Percentiles rank a stretch among this genome's conserved stretches.
These are phyloP conservation scores for Chalara sp. DNA, from an alignment of 2,329 filamentous ascomycete genomes.

Conservation along the genomic window DNA sequence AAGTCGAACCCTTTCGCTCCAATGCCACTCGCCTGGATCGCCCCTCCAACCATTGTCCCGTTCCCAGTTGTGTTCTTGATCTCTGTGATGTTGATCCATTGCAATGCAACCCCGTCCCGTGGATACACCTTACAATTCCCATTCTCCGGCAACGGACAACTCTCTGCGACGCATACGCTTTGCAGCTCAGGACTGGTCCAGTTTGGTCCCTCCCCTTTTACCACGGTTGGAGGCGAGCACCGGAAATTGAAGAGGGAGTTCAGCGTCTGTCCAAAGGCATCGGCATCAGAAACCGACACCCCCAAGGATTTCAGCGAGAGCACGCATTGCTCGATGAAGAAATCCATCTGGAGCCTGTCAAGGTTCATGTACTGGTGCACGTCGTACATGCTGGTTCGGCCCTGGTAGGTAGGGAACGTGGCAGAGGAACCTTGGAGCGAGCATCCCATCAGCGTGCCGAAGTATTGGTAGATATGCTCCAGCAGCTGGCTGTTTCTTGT, in stretches of 20 bases:
- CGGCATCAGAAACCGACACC: too few relatives aligned
- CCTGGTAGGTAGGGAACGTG: too few relatives aligned
- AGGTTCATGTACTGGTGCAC: too few relatives aligned
- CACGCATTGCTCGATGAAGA: too few relatives aligned
- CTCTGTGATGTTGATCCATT: neutral
- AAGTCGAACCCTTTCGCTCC: neutral
- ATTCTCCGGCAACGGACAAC: neutral
- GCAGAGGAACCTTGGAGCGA: too few relatives aligned
- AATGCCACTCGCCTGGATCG: neutral
- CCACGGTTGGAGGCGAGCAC: constrained; percentile 44
- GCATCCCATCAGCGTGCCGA: too few relatives aligned
- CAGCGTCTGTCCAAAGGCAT: too few relatives aligned
- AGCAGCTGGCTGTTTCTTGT: too few relatives aligned
- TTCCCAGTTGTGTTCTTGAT: neutral
- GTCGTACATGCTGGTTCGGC: too few relatives aligned
- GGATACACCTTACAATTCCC: neutral
- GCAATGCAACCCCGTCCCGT: neutral
- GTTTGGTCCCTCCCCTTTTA: constrained; percentile 39
- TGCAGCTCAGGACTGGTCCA: constrained; percentile 35
- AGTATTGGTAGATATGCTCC: too few relatives aligned
- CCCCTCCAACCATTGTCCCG: neutral
- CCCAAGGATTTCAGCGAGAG: too few relatives aligned
- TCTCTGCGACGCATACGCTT: neutral
- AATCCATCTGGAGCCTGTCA: too few relatives aligned
- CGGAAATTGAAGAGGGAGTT: constrained; percentile 10